phyloP scores from a whole-genome alignment of 352 stramenopile species.

The Phytophthora fragariaefolia region DNA sequence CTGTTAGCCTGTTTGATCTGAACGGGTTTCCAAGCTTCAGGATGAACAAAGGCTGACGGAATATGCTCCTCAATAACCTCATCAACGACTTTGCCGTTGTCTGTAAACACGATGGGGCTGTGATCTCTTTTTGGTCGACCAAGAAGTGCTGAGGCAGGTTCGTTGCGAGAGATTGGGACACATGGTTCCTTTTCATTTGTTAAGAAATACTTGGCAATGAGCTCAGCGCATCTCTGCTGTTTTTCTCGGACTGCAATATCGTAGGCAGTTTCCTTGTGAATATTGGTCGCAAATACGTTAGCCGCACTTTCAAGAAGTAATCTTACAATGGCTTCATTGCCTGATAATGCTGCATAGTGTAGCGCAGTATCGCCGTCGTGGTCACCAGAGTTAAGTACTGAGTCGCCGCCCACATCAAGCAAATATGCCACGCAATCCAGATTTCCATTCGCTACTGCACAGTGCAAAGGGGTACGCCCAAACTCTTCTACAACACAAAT shows the following conservation, averaged over 20 bases:
- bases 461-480: slow-evolving; percentile 82
- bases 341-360: slow-evolving; percentile 74
- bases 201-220: slow-evolving; percentile 69
- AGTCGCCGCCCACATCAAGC: slow-evolving; percentile 84
- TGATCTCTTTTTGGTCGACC: slow-evolving; percentile 26
- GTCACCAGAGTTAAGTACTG: slow-evolving; percentile 80
- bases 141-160: slow-evolving; percentile 55
- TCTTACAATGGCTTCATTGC: slow-evolving; percentile 69
- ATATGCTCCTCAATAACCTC: slow-evolving; percentile 25
- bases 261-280: slow-evolving; percentile 67
- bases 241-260: slow-evolving; percentile 65
- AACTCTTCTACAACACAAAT: slow-evolving; percentile 86
- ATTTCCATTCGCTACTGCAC: slow-evolving; percentile 63
- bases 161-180: slow-evolving; percentile 46
- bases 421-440: slow-evolving; percentile 82
- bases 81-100: slow-evolving; percentile 31
- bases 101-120: slow-evolving; percentile 8
- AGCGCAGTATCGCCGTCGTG: slow-evolving; percentile 78
- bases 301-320: slow-evolving; percentile 80
- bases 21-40: slow-evolving; percentile 23
- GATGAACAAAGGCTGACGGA: slow-evolving; percentile 15
- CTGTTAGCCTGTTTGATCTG: slow-evolving; percentile 4
- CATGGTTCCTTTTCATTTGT: slow-evolving; percentile 39
- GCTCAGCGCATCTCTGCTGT: slow-evolving; percentile 50
- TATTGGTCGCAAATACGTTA: slow-evolving; percentile 67